Evolutionary conservation across 1,139 yeast genomes (phyloP), one percentile per base, ranked within the genome.

Genomic region (Debaryomyces singareniensis): DNA sequence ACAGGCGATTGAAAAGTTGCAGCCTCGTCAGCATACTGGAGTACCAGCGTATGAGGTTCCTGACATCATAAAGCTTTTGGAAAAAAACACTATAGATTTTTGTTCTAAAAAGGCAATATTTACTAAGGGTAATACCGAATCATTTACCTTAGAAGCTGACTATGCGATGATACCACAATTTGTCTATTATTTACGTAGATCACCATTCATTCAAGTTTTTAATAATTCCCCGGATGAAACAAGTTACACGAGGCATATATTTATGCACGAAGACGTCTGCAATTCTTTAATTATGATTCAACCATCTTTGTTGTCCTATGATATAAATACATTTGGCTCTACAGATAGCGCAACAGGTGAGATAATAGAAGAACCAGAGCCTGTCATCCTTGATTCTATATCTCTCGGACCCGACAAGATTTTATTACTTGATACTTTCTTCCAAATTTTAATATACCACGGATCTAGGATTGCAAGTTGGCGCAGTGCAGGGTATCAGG

Each of bases 261-360:
- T 80, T 45, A 59, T 73, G 56, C 76, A 75, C 26, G 89, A 81
- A 47, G 87, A 81, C 53, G 81, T 91, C 32, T 80, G 82, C 40
- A 91, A 89, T 58, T 84, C 97, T n/a, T 68, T 89, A 52, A 83
- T 87, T 41, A 89, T 89, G 96, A 89, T 89, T 45, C 97, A 89
- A 62, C 97, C 97, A 35, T 86, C 97, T 0, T 72, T 89, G 53
- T 68, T 79, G 3, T 65, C 82, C 3, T 82, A 72, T 47, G 81
- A 76, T 40, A 64, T 80, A 25, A 81, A 77, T 26, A 58, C 64
- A 7, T 66, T 53, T 45, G 67, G 67, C 5, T 40, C 56, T 1
- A 51, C 53, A 4, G 76, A 75, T 38, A 78, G 77, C 16, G 53
- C 52, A 25, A 42, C 47, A 9, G 65, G 63, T 0, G 51, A 46